Evolutionary conservation across 2,329 filamentous ascomycete genomes (phyloP).

Genomic region (Pestalotiopsis fici): DNA sequence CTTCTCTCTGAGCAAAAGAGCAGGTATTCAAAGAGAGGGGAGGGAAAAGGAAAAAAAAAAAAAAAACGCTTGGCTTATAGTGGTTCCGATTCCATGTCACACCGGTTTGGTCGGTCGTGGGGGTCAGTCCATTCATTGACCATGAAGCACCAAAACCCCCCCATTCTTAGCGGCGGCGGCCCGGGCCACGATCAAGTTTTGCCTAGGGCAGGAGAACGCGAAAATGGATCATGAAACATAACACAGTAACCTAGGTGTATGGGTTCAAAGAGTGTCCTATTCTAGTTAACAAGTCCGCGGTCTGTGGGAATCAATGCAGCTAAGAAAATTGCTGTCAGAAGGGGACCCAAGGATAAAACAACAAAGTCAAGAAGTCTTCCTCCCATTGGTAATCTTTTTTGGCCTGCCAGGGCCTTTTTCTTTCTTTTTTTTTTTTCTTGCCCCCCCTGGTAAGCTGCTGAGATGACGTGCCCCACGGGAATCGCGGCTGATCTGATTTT

Average conservation of each 20-base stretch:
- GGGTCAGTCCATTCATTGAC: not conserved
- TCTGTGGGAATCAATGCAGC: not conserved
- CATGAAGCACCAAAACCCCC: not conserved
- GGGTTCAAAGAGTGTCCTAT: too few species aligned
- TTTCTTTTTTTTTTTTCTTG: too few species aligned
- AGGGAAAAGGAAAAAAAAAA: too few species aligned
- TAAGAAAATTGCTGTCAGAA: not conserved
- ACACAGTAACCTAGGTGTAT: not conserved
- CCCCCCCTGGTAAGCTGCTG: not conserved
- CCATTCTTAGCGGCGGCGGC: not conserved
- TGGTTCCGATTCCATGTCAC: not conserved
- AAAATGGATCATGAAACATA: not conserved
- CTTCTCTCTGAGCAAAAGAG: too few species aligned
- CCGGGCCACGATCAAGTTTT: too few species aligned
- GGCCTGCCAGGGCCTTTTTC: too few species aligned
- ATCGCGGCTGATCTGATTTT: not conserved
- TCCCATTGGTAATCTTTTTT: too few species aligned
- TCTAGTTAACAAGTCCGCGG: too few species aligned
- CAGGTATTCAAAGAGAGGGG: too few species aligned
- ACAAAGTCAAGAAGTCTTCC: too few species aligned
- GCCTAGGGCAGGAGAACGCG: not conserved
- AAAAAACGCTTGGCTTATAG: too few species aligned
- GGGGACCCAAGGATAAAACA: too few species aligned
- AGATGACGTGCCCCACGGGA: not conserved
- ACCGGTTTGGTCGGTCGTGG: not conserved